phyloP scores from a whole-genome alignment of 2,329 filamentous ascomycete genomes.

The Fusarium ambrosium region DNA sequence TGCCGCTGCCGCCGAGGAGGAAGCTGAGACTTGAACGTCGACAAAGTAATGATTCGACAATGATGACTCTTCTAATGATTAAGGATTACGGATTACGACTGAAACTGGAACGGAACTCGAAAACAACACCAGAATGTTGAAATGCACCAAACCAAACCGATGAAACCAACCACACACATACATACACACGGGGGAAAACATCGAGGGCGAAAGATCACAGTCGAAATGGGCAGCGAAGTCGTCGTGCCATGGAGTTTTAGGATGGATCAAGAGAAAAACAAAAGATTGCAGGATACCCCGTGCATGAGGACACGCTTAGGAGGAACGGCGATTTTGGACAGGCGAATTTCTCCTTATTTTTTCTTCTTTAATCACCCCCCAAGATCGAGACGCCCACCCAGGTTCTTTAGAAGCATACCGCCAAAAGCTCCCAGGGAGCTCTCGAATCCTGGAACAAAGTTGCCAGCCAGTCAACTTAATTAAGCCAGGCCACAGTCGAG shows the following conservation, averaged over 20 bases:
- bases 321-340: slow-evolving; percentile 27
- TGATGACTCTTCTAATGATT: slow-evolving; percentile 39
- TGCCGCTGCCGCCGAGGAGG: slow-evolving; percentile 15
- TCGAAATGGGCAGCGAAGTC: slow-evolving; percentile 38
- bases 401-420: slow-evolving; percentile 11
- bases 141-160: slow-evolving; percentile 1
- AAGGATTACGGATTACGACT: slow-evolving; percentile 39
- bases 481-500: slow-evolving; percentile 37
- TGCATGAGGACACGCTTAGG: slow-evolving; percentile 28
- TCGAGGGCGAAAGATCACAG: slow-evolving; percentile 15
- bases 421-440: slow-evolving; percentile 7
- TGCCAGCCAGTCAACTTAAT: slow-evolving; percentile 26
- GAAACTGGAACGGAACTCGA: slow-evolving; percentile 16
- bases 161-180: slow-evolving; percentile 1
- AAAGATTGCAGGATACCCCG: slow-evolving; percentile 38
- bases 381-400: slow-evolving; percentile 8
- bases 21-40: slow-evolving; percentile 19
- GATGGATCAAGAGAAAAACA: slow-evolving; percentile 12
- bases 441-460: slow-evolving; percentile 31
- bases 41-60: not conserved
- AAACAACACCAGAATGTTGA: slow-evolving; percentile 2
- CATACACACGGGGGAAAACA: slow-evolving; percentile 10
- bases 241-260: slow-evolving; percentile 36
- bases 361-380: slow-evolving; percentile 1
- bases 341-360: slow-evolving; percentile 16